These are phyloP conservation scores for Tuber aestivum DNA, from an alignment of 495 filamentous ascomycete genomes.

Conservation along the genomic window DNA sequence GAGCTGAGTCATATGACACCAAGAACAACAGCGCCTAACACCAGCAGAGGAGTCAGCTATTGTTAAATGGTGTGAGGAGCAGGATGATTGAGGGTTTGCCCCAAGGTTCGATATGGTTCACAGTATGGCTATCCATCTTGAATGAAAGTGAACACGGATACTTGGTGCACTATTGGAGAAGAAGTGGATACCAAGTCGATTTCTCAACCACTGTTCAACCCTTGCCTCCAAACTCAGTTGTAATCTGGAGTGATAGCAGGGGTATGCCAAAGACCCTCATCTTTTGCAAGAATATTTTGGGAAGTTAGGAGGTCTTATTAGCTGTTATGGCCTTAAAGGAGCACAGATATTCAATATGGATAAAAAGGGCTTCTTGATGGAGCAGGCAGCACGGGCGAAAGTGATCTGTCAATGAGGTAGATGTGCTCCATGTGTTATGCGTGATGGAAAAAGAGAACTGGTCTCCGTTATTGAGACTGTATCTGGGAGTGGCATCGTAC, in stretches of 20 bases:
- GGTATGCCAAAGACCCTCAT: slow-evolving; percentile 1
- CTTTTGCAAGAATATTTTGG: slow-evolving; percentile 9
- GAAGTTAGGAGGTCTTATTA: background rate
- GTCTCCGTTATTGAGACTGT: too few species aligned
- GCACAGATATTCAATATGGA: slow-evolving; percentile 7
- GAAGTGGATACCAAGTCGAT: slow-evolving; percentile 7
- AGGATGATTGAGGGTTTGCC: slow-evolving; percentile 2
- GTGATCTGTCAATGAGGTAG: too few species aligned
- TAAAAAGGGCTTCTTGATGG: slow-evolving; percentile 4
- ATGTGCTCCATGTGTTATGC: too few species aligned
- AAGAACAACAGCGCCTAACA: slow-evolving; percentile 6
- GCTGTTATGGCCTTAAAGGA: background rate
- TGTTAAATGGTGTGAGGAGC: slow-evolving; percentile 5
- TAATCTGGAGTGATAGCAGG: slow-evolving; percentile 13
- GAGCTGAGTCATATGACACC: background rate
- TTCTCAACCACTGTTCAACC: slow-evolving; percentile 8
- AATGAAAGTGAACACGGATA: slow-evolving; percentile 1
- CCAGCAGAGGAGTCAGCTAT: slow-evolving; percentile 3
- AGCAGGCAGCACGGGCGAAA: too few species aligned
- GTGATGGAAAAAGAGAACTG: too few species aligned
- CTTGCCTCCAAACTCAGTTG: slow-evolving; percentile 2
- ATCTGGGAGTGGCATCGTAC: too few species aligned
- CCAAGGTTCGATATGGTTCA: slow-evolving; percentile 12
- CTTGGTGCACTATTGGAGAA: background rate
- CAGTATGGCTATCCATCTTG: slow-evolving; percentile 9